Base-by-base conservation (phyloP, 1,284 basidiomycete genomes). In the Prillingera fragicola region DNA sequence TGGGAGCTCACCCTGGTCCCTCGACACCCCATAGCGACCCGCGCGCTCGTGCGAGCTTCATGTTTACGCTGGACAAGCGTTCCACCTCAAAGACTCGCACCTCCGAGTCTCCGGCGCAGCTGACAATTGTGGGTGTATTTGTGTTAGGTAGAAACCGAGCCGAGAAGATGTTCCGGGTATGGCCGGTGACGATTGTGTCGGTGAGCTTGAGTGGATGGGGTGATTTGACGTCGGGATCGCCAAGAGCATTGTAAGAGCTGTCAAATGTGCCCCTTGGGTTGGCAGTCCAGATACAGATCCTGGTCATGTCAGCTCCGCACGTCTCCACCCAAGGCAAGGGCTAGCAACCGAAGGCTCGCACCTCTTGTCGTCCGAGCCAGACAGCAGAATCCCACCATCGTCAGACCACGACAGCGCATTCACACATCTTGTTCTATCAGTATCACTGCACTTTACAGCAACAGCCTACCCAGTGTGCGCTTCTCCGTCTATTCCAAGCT, bases 101-200 rank as follows among this genome's bases (percentile, higher is more conserved):
- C 65, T 88, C 79, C 9, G 71, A 71, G 65, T 92, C 87, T 8
- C 83, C 81, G n/a, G 89, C 83, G 24, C 83, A 85, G 25, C 83
- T 83, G 4, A 78, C 84, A 44, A 59, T 52, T 14, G 58, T 62
- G 21, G 55, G 64, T 21, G 41, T 56, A 36, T 47, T 48, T 29
- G 56, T 50, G 48, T 80, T 74, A 0, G 89, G 88, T 1, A 94
- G 75, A 77, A 87, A 85, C 42, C 87, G 82, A 2, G 81, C 81
- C 46, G 82, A 84, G 74, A 96, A 96, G 48, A 96, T 90, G 63
- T 95, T 95, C 14, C 78, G 80, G 22, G 74, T 76, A 70, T 96
- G 91, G 1, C 86, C 87, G 1, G 87, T 90, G 12, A 77, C 63
- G 47, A 90, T 82, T 0, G 58, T 48, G 79, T 78, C 29, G 74